Base-by-base conservation (phyloP, 306 rosid genomes). In the Vachellia collinsii region DNA sequence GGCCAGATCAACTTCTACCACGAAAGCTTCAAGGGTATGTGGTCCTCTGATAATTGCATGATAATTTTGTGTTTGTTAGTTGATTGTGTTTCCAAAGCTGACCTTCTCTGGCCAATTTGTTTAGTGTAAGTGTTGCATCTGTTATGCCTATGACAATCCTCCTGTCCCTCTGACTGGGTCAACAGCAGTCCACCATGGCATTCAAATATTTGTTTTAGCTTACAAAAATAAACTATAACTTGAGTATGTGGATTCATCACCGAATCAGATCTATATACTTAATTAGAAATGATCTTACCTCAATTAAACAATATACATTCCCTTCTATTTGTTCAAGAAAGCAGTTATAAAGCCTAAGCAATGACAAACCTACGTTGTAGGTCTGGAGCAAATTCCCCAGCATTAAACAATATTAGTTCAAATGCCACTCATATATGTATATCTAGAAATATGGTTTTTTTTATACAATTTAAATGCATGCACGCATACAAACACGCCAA, bases 11-110 rank as follows among this genome's bases (percentile, higher is more conserved):
- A 72, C 91, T 85, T 88, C 97, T 59, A 82, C 90, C 19, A 43
- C 92, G 11, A 95, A 90, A 89, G 87, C 94, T 72, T 95, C 98
- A 53, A 90, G 97, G 90, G 99, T 95, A 91, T 82, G 77, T 46
- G 43, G 83, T 50, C 8, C 62, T 77, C 79, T 70, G 47, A 48
- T 62, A 62, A 70, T 78, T 58, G 46, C 23, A 8, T 7, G 71
- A 65, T 65, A 17, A 16, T 38, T 65, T 25, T 37, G 44, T 37
- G 37, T 65, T 66, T 39, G 48, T 66, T 66, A 9, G 19, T 67
- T 38, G 72, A 39, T 19, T 67, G 7, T 64, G 64, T 22, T 58
- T 58, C 64, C 34, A 3, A 58, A 20, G 34, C 36, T 62, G 29
- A 50, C 37, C 43, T 66, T 51, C 51, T 50, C 74, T 67, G 42